Evolutionary conservation across 768 basidiomycete species (phyloP), one percentile per base, ranked within the genome.

Genomic region (Hericium alpestre): DNA sequence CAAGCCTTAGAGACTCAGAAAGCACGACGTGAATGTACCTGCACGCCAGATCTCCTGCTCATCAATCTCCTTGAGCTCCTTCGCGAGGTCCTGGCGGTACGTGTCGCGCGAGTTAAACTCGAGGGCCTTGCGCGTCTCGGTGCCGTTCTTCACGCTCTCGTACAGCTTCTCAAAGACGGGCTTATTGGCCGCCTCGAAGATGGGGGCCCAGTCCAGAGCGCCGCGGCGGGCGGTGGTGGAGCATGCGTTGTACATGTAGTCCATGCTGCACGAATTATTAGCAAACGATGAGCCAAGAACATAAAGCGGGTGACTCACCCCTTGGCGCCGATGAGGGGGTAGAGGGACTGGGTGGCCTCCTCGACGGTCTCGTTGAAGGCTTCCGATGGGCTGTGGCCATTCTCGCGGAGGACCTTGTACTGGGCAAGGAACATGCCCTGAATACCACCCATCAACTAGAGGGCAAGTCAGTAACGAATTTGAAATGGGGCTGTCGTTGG

Each of bases 321-420:
- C 71, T 96, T 88, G 67, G 87, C 81, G 63, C 95, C 96, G 66
- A 99, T 93, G 72, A 99, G 73, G 59, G 96, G 96, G 79, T 91
- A 97, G 61, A 99, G 84, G 40, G 93, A 95, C 70, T 99, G 94
- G 46, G 95, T 98, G n/a, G 96, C 96, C 76, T 98, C 96, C 74
- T 98, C 96, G 60, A 98, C 96, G 58, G 96, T 98, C 79, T 99
- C 96, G 74, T 99, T 98, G 84, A 99, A 98, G 51, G 94, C 94
- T 71, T 99, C 96, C 46, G 95, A 98, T 55, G 96, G 96, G 4
- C 84, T 77, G 81, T 99, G 96, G 56, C 93, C 93, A 70, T 95
- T 95, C 69, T 87, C 89, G 69, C 93, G 91, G 66, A 96, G 89
- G 58, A 95, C 87, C 80, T 93, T 84, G 83, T 98, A 99, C 74